These are phyloP conservation scores for Leccinum subgranulosum DNA, from an alignment of 768 basidiomycete species.

Conservation along the genomic window DNA sequence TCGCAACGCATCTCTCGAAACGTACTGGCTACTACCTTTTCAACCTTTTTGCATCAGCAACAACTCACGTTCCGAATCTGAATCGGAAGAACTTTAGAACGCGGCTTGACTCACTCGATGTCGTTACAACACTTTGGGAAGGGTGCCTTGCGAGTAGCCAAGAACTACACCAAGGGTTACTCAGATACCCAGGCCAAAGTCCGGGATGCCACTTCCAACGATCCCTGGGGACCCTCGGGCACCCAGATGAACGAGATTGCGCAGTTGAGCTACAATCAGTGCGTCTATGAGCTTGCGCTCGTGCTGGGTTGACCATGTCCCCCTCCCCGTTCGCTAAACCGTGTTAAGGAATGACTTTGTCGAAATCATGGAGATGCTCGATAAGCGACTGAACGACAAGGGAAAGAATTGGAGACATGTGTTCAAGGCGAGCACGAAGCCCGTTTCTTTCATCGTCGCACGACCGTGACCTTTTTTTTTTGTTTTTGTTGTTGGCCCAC, in stretches of 20 bases:
- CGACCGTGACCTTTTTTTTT: not conserved
- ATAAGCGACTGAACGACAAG: conserved; percentile 97
- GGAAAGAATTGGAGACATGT: conserved; percentile 99
- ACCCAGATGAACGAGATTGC: conserved; percentile 99
- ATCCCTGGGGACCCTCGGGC: conserved; percentile 96
- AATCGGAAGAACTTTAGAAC: not conserved
- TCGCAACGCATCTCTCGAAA: conserved; percentile 16
- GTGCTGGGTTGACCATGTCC: not conserved
- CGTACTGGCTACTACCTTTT: conserved; percentile 13
- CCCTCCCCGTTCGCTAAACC: not conserved
- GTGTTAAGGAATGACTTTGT: conserved; percentile 84
- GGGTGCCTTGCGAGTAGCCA: conserved; percentile 81
- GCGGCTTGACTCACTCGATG: conserved; percentile 25
- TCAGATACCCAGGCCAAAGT: conserved; percentile 95
- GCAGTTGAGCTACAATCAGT: conserved; percentile 97
- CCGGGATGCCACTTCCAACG: conserved; percentile 94
- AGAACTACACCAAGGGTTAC: conserved; percentile 96
- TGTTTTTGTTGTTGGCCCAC: conserved; percentile 8
- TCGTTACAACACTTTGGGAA: conserved; percentile 81
- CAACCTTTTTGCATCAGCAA: not conserved
- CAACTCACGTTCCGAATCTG: not conserved
- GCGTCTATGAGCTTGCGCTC: conserved; percentile 24
- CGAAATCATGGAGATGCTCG: conserved; percentile 99
- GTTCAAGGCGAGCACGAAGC: conserved; percentile 73
- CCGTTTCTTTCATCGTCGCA: not conserved